These are phyloP conservation scores for Meyerozyma carpophila DNA, from an alignment of 1,139 yeast genomes.

Conservation along the genomic window DNA sequence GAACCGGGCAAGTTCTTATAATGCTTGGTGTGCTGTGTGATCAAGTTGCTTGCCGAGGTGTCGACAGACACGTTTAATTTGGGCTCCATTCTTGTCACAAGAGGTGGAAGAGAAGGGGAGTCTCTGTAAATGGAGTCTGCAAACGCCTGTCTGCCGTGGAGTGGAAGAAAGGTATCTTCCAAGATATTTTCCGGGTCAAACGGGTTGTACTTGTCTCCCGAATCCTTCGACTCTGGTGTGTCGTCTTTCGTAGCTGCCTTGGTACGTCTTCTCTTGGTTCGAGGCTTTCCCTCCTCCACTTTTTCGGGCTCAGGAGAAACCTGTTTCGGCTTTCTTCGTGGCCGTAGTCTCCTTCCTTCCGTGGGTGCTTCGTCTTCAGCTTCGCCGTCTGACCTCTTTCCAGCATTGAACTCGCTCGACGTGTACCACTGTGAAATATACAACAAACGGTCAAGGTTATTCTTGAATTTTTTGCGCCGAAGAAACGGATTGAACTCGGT, in stretches of 20 bases:
- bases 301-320: neutral
- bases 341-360: neutral
- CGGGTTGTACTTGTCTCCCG: conserved; percentile 22
- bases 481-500: neutral
- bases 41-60: conserved; percentile 25
- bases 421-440: neutral
- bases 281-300: neutral
- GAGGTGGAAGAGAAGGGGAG: conserved; percentile 18
- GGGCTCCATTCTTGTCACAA: conserved; percentile 9
- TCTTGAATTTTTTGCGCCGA: neutral
- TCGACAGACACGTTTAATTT: conserved; percentile 11
- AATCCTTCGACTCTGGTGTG: neutral
- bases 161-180: conserved; percentile 28
- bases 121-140: conserved; percentile 19
- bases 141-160: conserved; percentile 31
- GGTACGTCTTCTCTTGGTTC: neutral
- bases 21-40: conserved; percentile 22
- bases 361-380: neutral
- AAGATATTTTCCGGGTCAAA: conserved; percentile 36
- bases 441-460: neutral
- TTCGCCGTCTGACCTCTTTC: neutral
- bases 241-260: neutral
- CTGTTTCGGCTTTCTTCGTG: neutral
- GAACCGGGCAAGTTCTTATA: conserved; percentile 32
- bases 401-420: neutral